Percentiles rank a stretch among this genome's conserved stretches.
Conservation (phyloP, 2,329 filamentous ascomycete genomes). For the Curvularia sp. region DNA sequence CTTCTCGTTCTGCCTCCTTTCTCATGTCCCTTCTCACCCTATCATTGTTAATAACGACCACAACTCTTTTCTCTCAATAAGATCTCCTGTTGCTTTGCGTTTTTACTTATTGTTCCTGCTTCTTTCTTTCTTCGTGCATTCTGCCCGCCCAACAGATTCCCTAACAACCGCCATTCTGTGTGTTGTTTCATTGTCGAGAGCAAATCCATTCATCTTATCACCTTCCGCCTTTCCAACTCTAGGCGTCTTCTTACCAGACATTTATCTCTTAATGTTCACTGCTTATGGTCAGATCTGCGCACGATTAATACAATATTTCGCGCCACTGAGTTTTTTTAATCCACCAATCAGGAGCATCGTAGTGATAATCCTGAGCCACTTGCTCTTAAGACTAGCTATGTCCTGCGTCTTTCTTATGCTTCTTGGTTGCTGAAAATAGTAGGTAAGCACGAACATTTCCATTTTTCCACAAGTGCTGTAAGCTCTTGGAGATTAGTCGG, state of each 20-base stretch:
- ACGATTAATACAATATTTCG: not conserved
- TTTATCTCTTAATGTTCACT: not conserved
- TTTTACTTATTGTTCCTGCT: not conserved
- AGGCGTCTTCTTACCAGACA: not conserved
- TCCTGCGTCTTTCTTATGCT: not conserved
- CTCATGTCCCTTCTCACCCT: too few species aligned
- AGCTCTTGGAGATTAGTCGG: not conserved
- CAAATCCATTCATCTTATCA: not conserved
- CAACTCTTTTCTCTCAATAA: not conserved
- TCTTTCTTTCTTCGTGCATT: not conserved
- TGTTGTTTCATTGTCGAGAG: not conserved
- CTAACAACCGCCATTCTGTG: not conserved
- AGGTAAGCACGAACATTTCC: not conserved
- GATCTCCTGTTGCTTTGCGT: not conserved
- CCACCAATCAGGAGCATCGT: constrained; percentile 13
- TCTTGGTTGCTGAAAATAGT: constrained; percentile 1
- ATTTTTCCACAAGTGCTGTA: constrained; percentile 5
- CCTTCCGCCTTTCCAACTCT: not conserved
- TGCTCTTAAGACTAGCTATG: not conserved
- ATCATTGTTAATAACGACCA: too few species aligned
- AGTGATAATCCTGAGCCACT: not conserved
- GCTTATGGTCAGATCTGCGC: not conserved
- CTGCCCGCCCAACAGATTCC: not conserved
- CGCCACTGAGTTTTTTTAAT: constrained; percentile 12
- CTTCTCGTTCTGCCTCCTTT: not conserved